Evolutionary conservation across 805 yeast species (phyloP).

Genomic region (Saccharomyces mikatae): DNA sequence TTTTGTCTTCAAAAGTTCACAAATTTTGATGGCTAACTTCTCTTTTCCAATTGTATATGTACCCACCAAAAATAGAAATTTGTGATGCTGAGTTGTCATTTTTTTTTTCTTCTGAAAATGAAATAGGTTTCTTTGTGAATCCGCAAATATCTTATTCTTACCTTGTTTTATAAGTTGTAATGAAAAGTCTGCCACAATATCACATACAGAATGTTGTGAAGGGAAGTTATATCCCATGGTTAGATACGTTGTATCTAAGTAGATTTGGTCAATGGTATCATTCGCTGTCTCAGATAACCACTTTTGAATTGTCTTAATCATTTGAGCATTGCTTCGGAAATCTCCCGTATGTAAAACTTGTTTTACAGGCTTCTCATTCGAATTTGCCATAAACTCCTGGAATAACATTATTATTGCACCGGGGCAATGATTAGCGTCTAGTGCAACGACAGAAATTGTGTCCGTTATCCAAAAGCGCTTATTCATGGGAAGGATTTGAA

Average conservation of each 20-base stretch:
- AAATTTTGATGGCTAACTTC: conserved; percentile 61
- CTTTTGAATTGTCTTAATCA: conserved; percentile 32
- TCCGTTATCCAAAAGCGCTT: conserved; percentile 34
- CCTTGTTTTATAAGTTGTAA: conserved; percentile 31
- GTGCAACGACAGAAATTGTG: conserved; percentile 45
- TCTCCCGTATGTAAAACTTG: conserved; percentile 80
- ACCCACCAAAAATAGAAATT: conserved; percentile 48
- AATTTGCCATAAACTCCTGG: conserved; percentile 31
- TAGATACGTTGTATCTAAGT: conserved; percentile 86
- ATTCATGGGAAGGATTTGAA: conserved; percentile 38
- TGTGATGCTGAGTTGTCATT: neutral
- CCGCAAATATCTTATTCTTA: conserved; percentile 12
- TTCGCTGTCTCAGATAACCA: neutral
- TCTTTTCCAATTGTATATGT: conserved; percentile 93
- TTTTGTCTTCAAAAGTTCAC: conserved; percentile 43
- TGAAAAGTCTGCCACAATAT: conserved; percentile 48
- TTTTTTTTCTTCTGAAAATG: neutral
- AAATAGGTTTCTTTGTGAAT: conserved; percentile 13
- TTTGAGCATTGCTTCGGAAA: conserved; percentile 58
- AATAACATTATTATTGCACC: conserved; percentile 82
- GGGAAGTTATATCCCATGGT: conserved; percentile 72
- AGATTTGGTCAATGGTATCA: conserved; percentile 47
- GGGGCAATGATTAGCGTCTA: conserved; percentile 95
- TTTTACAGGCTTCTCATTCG: conserved; percentile 4
- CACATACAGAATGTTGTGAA: conserved; percentile 60